Percentiles rank a stretch among this genome's conserved stretches.
Conservation (phyloP, 306 rosid species). For the Cicer yamashitae region DNA sequence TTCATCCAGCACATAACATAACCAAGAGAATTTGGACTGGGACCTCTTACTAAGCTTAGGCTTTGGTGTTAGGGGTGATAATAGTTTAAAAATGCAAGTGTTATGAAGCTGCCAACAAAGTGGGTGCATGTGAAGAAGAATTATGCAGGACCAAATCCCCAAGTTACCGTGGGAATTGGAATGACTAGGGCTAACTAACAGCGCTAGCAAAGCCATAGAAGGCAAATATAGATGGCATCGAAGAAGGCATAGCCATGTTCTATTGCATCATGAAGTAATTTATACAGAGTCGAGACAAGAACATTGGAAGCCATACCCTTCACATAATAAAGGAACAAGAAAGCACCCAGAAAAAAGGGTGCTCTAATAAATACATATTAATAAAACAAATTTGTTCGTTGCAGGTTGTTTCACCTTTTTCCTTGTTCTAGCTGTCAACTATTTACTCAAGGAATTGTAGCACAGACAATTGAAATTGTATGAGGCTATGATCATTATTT, state of each 20-base stretch:
- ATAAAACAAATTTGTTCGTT: not conserved
- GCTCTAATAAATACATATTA: not conserved
- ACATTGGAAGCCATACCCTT: slow-evolving; percentile 4
- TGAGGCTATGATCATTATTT: not conserved
- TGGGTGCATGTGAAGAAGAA: not conserved
- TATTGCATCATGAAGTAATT: not conserved
- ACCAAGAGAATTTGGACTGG: not conserved
- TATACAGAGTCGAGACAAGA: slow-evolving; percentile 2
- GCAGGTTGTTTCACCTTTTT: slow-evolving; percentile 31
- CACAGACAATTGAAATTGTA: not conserved
- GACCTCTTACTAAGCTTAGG: not conserved
- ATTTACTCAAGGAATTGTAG: not conserved
- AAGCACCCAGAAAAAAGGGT: slow-evolving; percentile 4
- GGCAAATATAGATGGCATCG: not conserved
- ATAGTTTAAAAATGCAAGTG: slow-evolving; percentile 7
- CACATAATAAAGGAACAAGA: slow-evolving; percentile 15
- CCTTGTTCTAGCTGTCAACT: slow-evolving; percentile 21
- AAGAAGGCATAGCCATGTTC: not conserved
- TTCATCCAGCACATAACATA: slow-evolving; percentile 1
- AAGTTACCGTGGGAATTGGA: not conserved
- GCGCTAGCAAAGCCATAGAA: not conserved
- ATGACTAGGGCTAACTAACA: not conserved
- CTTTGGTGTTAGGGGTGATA: not conserved
- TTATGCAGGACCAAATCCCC: not conserved
- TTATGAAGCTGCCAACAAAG: not conserved